Base-by-base conservation (phyloP, 805 yeast genomes). In the Lipomyces orientalis region DNA sequence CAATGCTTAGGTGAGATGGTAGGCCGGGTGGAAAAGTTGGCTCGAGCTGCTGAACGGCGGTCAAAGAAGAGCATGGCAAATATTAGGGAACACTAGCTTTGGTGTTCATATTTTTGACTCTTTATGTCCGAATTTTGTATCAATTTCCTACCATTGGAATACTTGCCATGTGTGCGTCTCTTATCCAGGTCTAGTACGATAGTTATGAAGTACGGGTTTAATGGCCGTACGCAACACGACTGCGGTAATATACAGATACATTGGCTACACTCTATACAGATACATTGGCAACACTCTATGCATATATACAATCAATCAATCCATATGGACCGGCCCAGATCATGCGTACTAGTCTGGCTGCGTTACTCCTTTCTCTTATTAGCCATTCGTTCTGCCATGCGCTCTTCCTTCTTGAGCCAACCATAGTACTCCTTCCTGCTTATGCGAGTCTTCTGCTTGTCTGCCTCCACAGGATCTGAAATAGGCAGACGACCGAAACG, bases 401-500 rank as follows among this genome's bases (percentile, higher is more conserved):
- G 65, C 31, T 61, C 46, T 12, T 31, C 33, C 58, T 69, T 65
- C 58, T 57, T 57, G 19, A 60, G 60, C 64, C 72, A 55, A 19
- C 72, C 72, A 43, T 39, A 61, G 62, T 80, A 82, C 75, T 90
- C 91, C 76, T 90, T 90, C 78, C 97, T 86, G 2, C 88, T 83
- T 83, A 89, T 81, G 71, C 83, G 84, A 12, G 81, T 81, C 75
- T 83, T 87, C 78, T 91, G 97, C 55, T 80, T 80, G 57, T 79
- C 78, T 0, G 92, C 90, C 62, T 80, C 82, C 37, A 75, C 78
- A 14, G 81, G 78, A 67, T 88, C 86, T 16, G 76, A 78, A 37
- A 92, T 80, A 46, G 84, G 82, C 22, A 80, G 82, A 73, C 85
- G 85, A 0, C 98, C 98, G 73, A 94, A 88, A 77, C 98, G 85